Evolutionary conservation across 2,329 filamentous ascomycete genomes (phyloP).

Genomic region (Trichoderma oligosporum): DNA sequence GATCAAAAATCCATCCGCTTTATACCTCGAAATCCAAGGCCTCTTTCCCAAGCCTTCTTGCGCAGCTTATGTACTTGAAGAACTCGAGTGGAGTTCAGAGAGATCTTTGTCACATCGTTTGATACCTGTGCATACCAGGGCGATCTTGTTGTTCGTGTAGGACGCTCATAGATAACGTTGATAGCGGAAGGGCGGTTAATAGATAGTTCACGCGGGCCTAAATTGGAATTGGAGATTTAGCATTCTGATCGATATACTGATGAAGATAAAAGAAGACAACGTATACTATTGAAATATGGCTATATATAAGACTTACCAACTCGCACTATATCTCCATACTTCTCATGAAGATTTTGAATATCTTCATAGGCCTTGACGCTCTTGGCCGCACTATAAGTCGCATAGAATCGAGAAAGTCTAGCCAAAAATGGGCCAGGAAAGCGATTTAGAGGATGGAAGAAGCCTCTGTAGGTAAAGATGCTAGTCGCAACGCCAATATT

Average conservation of each 20-base stretch:
- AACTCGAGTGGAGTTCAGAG: constrained; percentile 26
- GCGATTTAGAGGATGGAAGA: constrained; percentile 28
- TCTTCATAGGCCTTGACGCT: constrained; percentile 8
- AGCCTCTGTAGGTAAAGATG: constrained; percentile 23
- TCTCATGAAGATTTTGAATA: constrained; percentile 25
- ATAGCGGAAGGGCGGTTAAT: constrained; percentile 6
- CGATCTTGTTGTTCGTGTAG: background rate
- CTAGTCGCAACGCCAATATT: constrained; percentile 22
- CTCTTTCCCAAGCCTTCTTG: constrained; percentile 8
- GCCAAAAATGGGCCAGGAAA: constrained; percentile 30
- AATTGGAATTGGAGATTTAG: background rate
- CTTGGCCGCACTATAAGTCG: background rate
- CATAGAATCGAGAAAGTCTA: background rate
- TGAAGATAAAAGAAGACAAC: too few relatives aligned
- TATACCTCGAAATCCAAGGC: constrained; percentile 10
- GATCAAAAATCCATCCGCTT: background rate
- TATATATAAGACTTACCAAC: background rate
- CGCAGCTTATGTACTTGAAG: constrained; percentile 22
- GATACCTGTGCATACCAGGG: constrained; percentile 16
- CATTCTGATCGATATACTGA: too few relatives aligned
- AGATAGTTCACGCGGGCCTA: constrained; percentile 6
- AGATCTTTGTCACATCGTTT: constrained; percentile 32
- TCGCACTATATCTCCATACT: constrained; percentile 6
- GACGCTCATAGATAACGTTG: background rate
- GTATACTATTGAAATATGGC: too few relatives aligned